Evolutionary conservation across 768 basidiomycete species (phyloP).

Genomic region (Termitomyces sp.): DNA sequence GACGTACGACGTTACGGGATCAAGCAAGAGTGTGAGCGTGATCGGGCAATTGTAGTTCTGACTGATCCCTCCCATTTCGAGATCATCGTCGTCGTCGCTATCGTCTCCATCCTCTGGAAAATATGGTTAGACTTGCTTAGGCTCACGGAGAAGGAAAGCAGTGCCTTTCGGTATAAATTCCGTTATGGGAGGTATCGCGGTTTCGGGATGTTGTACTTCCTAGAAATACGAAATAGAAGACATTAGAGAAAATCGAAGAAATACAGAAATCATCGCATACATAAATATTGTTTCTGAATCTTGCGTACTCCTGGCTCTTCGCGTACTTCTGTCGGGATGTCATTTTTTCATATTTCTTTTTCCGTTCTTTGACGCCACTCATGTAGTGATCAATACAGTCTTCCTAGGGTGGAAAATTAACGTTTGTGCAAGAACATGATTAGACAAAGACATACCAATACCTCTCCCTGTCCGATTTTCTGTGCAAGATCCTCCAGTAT

Average conservation of each 20-base stretch:
- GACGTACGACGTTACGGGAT: slow-evolving; percentile 82
- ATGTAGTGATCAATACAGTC: slow-evolving; percentile 49
- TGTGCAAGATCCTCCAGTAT: slow-evolving; percentile 54
- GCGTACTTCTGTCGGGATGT: slow-evolving; percentile 80
- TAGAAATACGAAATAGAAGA: slow-evolving; percentile 22
- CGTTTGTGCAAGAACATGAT: not conserved
- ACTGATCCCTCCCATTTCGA: slow-evolving; percentile 82
- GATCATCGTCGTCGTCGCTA: slow-evolving; percentile 82
- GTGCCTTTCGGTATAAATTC: slow-evolving; percentile 68
- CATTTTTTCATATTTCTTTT: slow-evolving; percentile 46
- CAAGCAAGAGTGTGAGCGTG: slow-evolving; percentile 54
- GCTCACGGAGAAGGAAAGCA: slow-evolving; percentile 4
- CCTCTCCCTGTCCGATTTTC: slow-evolving; percentile 45
- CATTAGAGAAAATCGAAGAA: not conserved
- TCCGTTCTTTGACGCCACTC: slow-evolving; percentile 31
- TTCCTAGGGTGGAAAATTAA: slow-evolving; percentile 30
- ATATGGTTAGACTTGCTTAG: not conserved
- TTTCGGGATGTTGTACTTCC: slow-evolving; percentile 64
- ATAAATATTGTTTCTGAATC: slow-evolving; percentile 64
- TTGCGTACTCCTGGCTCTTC: slow-evolving; percentile 50
- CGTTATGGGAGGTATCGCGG: slow-evolving; percentile 71
- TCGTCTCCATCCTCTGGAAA: slow-evolving; percentile 72
- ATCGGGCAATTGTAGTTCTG: slow-evolving; percentile 86
- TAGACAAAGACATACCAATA: slow-evolving; percentile 45
- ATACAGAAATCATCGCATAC: slow-evolving; percentile 27